Percentiles rank a stretch among this genome's conserved stretches.
Conservation (phyloP, 768 basidiomycete genomes). For the Boletus patriciae region DNA sequence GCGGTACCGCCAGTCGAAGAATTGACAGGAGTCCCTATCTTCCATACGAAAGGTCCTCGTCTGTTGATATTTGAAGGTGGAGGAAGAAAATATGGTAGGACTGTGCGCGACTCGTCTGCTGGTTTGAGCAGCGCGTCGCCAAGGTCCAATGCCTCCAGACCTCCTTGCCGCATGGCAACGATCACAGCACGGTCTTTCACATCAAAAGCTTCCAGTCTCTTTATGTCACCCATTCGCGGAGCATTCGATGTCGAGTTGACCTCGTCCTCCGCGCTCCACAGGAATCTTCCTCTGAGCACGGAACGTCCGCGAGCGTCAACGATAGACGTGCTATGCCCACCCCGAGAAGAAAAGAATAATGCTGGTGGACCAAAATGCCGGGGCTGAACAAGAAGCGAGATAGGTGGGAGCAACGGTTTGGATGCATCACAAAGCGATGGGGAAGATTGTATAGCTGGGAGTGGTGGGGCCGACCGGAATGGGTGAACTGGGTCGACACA, state of each 20-base stretch:
- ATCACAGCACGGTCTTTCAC: slow-evolving; percentile 72
- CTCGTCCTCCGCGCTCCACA: slow-evolving; percentile 73
- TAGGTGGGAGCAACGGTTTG: slow-evolving; percentile 65
- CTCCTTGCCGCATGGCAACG: slow-evolving; percentile 84
- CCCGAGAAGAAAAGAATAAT: slow-evolving; percentile 84
- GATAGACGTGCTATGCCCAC: slow-evolving; percentile 84
- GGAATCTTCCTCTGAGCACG: slow-evolving; percentile 75
- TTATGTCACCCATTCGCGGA: slow-evolving; percentile 75
- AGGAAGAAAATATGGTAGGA: slow-evolving; percentile 69
- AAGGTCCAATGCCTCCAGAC: slow-evolving; percentile 78
- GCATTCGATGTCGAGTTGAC: slow-evolving; percentile 36
- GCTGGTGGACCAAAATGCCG: slow-evolving; percentile 85
- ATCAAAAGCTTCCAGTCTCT: slow-evolving; percentile 81
- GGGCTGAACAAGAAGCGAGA: slow-evolving; percentile 76
- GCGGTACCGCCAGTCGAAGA: slow-evolving; percentile 41
- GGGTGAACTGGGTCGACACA: slow-evolving; percentile 81
- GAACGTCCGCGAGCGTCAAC: slow-evolving; percentile 85
- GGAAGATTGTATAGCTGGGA: slow-evolving; percentile 35
- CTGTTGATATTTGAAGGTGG: slow-evolving; percentile 62
- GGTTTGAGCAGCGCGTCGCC: slow-evolving; percentile 77
- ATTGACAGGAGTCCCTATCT: slow-evolving; percentile 69
- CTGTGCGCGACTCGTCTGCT: slow-evolving; percentile 74
- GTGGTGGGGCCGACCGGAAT: slow-evolving; percentile 53
- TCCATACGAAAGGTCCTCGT: slow-evolving; percentile 78
- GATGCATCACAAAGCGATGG: slow-evolving; percentile 35